Conservation (phyloP, 768 basidiomycete species). For the Lentinula boryana region DNA sequence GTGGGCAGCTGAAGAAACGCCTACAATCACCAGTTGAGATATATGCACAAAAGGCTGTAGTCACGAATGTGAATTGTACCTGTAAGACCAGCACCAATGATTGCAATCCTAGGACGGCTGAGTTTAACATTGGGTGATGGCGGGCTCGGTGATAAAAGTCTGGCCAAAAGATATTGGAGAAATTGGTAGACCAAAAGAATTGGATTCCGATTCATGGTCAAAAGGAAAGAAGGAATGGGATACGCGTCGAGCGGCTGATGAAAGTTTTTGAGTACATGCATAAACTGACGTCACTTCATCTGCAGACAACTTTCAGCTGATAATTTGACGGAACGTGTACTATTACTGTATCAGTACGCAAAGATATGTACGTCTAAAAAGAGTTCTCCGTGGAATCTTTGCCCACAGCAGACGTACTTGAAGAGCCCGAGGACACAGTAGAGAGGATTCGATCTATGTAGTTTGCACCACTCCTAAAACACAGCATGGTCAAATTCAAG, state of each 20-base stretch:
- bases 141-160: background rate
- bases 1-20: constrained; percentile 5
- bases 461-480: constrained; percentile 76
- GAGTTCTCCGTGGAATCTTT: constrained; percentile 86
- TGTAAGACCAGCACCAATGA: constrained; percentile 1
- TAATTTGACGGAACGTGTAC: background rate
- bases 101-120: background rate
- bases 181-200: constrained; percentile 1
- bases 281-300: background rate
- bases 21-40: background rate
- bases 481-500: background rate
- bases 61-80: background rate
- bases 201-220: constrained; percentile 1
- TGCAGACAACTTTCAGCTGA: background rate
- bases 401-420: constrained; percentile 78
- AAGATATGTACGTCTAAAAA: constrained; percentile 41
- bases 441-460: constrained; percentile 85
- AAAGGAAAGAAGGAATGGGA: background rate
- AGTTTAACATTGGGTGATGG: background rate
- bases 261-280: background rate
- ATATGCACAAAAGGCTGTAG: background rate
- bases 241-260: background rate
- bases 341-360: background rate
- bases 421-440: constrained; percentile 82
- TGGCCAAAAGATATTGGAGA: background rate